These are phyloP conservation scores for Sporobolomyces roseus DNA, from an alignment of 768 basidiomycete genomes.

Conservation along the genomic window DNA sequence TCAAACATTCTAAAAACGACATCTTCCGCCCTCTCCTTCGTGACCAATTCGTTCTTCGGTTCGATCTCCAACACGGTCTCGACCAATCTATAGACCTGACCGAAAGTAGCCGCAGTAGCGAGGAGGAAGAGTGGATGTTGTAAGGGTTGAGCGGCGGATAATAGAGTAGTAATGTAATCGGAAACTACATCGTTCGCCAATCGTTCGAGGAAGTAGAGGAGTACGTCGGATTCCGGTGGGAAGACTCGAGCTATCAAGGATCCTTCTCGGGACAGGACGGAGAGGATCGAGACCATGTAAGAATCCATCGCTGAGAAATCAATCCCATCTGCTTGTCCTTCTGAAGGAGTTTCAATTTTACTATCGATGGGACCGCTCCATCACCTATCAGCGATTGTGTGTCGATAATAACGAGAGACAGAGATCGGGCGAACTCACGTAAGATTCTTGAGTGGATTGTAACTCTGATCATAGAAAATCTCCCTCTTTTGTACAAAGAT, in stretches of 20 bases:
- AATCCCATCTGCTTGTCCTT: slow-evolving; percentile 54
- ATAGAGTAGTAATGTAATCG: slow-evolving; percentile 76
- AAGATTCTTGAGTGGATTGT: slow-evolving; percentile 73
- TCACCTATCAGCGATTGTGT: neutral
- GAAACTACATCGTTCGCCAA: slow-evolving; percentile 75
- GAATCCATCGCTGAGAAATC: slow-evolving; percentile 91
- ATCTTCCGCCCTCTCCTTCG: slow-evolving; percentile 66
- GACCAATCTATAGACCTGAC: slow-evolving; percentile 80
- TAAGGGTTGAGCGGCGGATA: slow-evolving; percentile 71
- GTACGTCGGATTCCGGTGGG: slow-evolving; percentile 69
- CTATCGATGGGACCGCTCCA: slow-evolving; percentile 30
- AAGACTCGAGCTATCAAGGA: slow-evolving; percentile 78
- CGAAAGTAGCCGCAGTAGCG: slow-evolving; percentile 83
- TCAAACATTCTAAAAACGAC: slow-evolving; percentile 92
- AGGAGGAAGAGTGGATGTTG: slow-evolving; percentile 69
- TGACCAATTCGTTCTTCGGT: slow-evolving; percentile 50
- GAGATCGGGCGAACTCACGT: slow-evolving; percentile 45
- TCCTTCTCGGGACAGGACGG: slow-evolving; percentile 68
- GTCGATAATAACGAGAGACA: slow-evolving; percentile 57
- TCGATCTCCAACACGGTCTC: slow-evolving; percentile 66
- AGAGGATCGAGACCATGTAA: slow-evolving; percentile 70
- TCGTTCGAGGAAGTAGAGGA: slow-evolving; percentile 76
- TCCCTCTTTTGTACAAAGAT: slow-evolving; percentile 91
- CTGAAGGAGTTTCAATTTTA: slow-evolving; percentile 45
- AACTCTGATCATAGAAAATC: slow-evolving; percentile 82